These are phyloP conservation scores for Penicillium concentricum DNA, from an alignment of 2,329 filamentous ascomycete genomes.

Conservation along the genomic window DNA sequence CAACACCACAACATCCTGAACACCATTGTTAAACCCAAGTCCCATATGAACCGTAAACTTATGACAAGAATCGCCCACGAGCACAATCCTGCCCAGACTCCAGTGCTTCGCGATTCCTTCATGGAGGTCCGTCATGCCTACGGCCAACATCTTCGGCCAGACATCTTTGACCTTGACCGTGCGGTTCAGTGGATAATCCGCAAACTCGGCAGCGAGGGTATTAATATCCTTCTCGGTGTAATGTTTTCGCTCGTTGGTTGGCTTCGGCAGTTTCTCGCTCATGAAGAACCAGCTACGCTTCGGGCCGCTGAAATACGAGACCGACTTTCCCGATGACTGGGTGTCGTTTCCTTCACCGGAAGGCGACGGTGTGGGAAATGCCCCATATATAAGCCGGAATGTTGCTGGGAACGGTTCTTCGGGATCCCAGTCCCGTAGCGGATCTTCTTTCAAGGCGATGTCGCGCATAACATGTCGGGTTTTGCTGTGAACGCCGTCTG, in stretches of 20 bases:
- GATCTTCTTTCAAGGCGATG: not conserved
- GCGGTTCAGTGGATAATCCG: conserved; percentile 24
- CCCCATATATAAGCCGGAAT: not conserved
- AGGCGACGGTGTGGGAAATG: conserved; percentile 2
- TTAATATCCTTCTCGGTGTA: conserved; percentile 31
- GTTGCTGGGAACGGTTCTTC: not conserved
- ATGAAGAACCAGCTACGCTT: conserved; percentile 35
- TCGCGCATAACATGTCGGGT: conserved; percentile 8
- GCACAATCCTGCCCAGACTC: conserved; percentile 37
- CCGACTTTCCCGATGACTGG: conserved; percentile 16
- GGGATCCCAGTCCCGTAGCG: not conserved
- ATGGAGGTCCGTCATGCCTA: conserved; percentile 36
- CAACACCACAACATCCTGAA: conserved; percentile 30
- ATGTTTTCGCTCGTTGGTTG: conserved; percentile 23
- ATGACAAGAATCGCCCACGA: conserved; percentile 41
- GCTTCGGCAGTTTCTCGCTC: conserved; percentile 31
- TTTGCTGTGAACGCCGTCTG: conserved; percentile 14
- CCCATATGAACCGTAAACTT: conserved; percentile 42
- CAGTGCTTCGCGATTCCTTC: conserved; percentile 41
- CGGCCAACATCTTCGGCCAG: conserved; percentile 15
- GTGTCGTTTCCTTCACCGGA: conserved; percentile 6
- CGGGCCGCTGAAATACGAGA: conserved; percentile 31
- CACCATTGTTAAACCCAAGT: conserved; percentile 37
- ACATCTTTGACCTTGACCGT: conserved; percentile 34
- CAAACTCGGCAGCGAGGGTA: conserved; percentile 27